A percentile compares a stretch with the other conserved stretches of the same genome.
These are phyloP conservation scores for Serendipita sp. DNA, from an alignment of 768 basidiomycete species.

Conservation along the genomic window DNA sequence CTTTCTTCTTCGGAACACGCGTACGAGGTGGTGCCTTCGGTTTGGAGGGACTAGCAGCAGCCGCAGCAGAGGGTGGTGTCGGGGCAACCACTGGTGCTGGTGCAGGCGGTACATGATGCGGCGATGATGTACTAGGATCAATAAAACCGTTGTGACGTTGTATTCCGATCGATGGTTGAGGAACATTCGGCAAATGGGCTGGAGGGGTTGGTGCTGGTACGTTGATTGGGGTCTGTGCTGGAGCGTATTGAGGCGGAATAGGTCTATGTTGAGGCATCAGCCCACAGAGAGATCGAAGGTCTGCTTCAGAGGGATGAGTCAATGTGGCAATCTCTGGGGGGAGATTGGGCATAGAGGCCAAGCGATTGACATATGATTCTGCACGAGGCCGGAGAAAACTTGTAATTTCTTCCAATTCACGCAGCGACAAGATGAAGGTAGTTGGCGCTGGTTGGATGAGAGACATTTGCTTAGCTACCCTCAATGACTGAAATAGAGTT, in stretches of 20 bases:
- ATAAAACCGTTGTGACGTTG: no score
- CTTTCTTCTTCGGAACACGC: background rate
- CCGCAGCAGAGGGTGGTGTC: background rate
- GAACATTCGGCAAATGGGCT: background rate
- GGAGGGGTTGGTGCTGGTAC: background rate
- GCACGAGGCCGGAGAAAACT: background rate
- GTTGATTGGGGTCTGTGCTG: background rate
- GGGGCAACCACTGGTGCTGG: background rate
- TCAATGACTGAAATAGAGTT: background rate
- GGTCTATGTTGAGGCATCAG: background rate
- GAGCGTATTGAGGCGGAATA: background rate
- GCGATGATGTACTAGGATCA: background rate
- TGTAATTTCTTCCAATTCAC: background rate
- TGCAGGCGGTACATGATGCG: background rate
- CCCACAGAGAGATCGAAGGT: background rate
- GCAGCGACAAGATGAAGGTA: background rate
- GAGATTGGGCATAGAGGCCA: background rate
- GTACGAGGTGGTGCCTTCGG: background rate
- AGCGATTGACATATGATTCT: background rate
- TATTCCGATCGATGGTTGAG: background rate
- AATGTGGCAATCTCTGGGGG: background rate
- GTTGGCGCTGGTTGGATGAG: background rate
- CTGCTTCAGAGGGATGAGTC: background rate
- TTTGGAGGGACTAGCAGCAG: conserved; percentile 2
- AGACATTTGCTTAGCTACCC: background rate